A percentile compares a stretch with the other conserved stretches of the same genome.
These are phyloP conservation scores for Adansonia digitata DNA, from an alignment of 345 rosid genomes.

Conservation along the genomic window DNA sequence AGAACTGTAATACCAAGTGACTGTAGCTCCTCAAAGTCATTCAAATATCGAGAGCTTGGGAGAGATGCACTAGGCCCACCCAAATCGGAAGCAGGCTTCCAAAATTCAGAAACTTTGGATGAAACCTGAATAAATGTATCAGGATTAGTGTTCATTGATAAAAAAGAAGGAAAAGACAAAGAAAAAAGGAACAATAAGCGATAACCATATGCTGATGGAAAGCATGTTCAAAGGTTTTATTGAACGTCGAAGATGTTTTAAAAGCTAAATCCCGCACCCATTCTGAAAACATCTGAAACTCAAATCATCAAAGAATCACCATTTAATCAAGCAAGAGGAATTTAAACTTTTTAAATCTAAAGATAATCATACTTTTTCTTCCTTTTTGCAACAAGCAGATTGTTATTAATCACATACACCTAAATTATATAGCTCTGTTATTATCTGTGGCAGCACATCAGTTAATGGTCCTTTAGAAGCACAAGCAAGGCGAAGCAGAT, in stretches of 20 bases:
- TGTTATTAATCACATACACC: constrained; percentile 50
- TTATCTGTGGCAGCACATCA: constrained; percentile 65
- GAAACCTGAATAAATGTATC: constrained; percentile 43
- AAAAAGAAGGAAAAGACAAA: background rate
- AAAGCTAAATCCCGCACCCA: constrained; percentile 59
- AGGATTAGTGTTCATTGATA: constrained; percentile 3
- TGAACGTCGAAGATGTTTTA: constrained; percentile 59
- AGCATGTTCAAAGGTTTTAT: constrained; percentile 61
- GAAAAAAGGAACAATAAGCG: constrained; percentile 9
- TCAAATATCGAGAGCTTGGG: constrained; percentile 84
- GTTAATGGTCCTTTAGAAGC: constrained; percentile 61
- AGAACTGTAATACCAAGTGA: constrained; percentile 58
- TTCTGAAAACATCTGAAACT: constrained; percentile 70
- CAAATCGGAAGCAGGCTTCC: constrained; percentile 63
- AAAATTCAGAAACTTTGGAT: constrained; percentile 75
- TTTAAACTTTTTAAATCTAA: background rate
- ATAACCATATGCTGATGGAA: constrained; percentile 66
- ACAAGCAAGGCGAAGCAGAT: constrained; percentile 82
- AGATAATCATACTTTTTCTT: background rate
- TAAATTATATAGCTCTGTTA: constrained; percentile 64
- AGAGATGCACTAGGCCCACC: constrained; percentile 44
- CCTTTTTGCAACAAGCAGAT: background rate
- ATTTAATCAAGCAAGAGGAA: constrained; percentile 12
- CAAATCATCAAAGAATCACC: constrained; percentile 20
- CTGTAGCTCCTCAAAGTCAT: constrained; percentile 92